Evolutionary conservation across 2,329 filamentous ascomycete species (phyloP).

Genomic region (Penicillium sclerotigenum): DNA sequence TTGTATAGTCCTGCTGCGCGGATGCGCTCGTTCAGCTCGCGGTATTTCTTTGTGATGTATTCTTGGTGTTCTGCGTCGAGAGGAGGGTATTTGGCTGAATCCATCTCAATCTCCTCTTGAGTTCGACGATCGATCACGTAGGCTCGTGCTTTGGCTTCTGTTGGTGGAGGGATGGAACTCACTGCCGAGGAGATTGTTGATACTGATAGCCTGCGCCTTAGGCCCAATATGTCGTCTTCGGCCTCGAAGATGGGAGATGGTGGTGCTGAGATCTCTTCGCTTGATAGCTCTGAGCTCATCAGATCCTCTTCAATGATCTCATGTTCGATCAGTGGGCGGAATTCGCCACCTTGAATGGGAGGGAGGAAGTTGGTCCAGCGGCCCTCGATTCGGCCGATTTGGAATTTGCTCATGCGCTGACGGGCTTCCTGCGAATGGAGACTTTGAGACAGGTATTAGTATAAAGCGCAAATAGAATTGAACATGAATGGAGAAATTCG

Average conservation of each 20-base stretch:
- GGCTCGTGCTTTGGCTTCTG: conserved; percentile 37
- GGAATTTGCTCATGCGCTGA: conserved; percentile 70
- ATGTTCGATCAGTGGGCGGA: conserved; percentile 52
- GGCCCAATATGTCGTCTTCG: conserved; percentile 33
- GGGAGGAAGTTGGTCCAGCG: conserved; percentile 81
- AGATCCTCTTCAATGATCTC: conserved; percentile 33
- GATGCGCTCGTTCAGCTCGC: conserved; percentile 20
- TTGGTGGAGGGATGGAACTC: conserved; percentile 12
- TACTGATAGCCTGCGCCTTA: conserved; percentile 35
- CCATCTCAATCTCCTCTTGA: conserved; percentile 68
- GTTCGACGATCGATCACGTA: conserved; percentile 71
- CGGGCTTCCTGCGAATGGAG: conserved; percentile 78
- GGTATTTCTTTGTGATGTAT: conserved; percentile 62
- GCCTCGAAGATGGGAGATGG: conserved; percentile 57
- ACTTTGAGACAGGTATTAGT: conserved; percentile 45
- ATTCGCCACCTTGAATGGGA: conserved; percentile 81
- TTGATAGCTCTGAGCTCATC: conserved; percentile 38
- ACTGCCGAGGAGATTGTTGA: conserved; percentile 24
- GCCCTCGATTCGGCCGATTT: conserved; percentile 75
- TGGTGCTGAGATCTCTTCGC: conserved; percentile 51
- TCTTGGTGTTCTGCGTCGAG: conserved; percentile 69
- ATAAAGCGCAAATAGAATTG: neutral
- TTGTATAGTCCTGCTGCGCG: conserved; percentile 69
- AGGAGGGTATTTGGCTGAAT: conserved; percentile 73
- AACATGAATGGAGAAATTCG: neutral